Base-by-base conservation (phyloP, 1,284 basidiomycete species). In the Sporisorium sorghi region DNA sequence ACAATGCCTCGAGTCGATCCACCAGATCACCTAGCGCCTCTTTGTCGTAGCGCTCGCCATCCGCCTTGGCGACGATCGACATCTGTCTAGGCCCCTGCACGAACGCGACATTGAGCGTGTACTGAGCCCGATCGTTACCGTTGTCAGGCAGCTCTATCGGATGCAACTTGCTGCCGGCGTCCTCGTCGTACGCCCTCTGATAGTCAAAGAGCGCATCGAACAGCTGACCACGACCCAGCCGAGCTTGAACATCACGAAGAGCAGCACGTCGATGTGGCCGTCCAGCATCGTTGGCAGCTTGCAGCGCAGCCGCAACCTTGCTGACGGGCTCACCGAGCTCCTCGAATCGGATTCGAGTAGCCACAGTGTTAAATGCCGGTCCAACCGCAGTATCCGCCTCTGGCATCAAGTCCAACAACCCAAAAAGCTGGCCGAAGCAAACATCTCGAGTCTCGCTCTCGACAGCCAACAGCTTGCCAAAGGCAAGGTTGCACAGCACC, bases 161-260 rank as follows among this genome's bases (percentile, higher is more conserved):
- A 14, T 33, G 61, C 11, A 70, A 33, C 43, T 35, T 37, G 21
- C 54, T 17, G 1, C 24, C 35, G 10, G 40, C 63, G 4, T 60
- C 47, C 17, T 59, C 44, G 23, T 57, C 61, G 30, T 64, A 75
- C 3, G 56, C 44, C 17, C 58, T 55, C 62, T 79, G 80, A 32
- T 77, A 80, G 55, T 82, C 80, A 28, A 83, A 77, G 3, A 83
- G 69, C 10, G 79, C 72, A 33, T 83, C 78, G 21, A 83, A 68
- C 15, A 81, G 69, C 30, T 70, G 61, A 8, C 61, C 67, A 4
- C 30, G 61, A 23, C 59, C 66, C 28, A 73, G 48, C 23, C 47
- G 48, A 2, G 50, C 52, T 15, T 64, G 71, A 9, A 82, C 64
- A 5, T 76, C 69, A 11, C 77, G 80, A 9, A 83, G 76, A 6